phyloP scores from a whole-genome alignment of 2,329 filamentous ascomycete species.

The Neodidymelliopsis sp. region DNA sequence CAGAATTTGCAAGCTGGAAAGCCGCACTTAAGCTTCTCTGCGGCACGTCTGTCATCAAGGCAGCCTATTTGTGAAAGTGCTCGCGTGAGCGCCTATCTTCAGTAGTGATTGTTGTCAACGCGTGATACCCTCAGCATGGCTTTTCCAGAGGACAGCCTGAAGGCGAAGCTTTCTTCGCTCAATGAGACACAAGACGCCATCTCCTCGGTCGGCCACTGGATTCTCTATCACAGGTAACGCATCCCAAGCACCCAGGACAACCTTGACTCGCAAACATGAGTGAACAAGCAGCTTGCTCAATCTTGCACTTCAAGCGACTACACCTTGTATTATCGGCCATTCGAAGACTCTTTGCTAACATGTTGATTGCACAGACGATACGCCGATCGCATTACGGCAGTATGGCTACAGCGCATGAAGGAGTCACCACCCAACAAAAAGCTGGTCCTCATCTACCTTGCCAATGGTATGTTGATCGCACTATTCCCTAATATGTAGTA shows the following conservation, averaged over 20 bases:
- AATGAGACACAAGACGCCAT: conserved; percentile 99
- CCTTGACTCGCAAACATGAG: conserved; percentile 2
- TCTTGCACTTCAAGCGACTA: not conserved
- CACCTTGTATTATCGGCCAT: not conserved
- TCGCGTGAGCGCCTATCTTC: conserved; percentile 33
- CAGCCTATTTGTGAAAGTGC: conserved; percentile 19
- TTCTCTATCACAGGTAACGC: conserved; percentile 93
- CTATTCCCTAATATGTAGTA: not conserved
- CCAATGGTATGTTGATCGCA: conserved; percentile 73
- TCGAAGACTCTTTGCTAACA: conserved; percentile 26
- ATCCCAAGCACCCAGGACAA: conserved; percentile 7
- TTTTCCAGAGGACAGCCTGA: conserved; percentile 93
- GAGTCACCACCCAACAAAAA: conserved; percentile 87
- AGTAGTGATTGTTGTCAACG: conserved; percentile 24
- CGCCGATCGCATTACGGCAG: conserved; percentile 86
- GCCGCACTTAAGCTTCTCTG: conserved; percentile 9
- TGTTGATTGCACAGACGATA: conserved; percentile 70
- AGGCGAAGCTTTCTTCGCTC: conserved; percentile 91
- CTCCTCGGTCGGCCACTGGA: conserved; percentile 96
- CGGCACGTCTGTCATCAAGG: conserved; percentile 3
- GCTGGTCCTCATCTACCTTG: conserved; percentile 90
- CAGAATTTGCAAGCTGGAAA: conserved; percentile 13
- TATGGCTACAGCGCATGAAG: conserved; percentile 90
- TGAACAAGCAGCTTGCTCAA: conserved; percentile 7
- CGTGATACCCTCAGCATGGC: conserved; percentile 68